Conservation (phyloP, 177 flowering plant species). For the Vitis hybrid region DNA sequence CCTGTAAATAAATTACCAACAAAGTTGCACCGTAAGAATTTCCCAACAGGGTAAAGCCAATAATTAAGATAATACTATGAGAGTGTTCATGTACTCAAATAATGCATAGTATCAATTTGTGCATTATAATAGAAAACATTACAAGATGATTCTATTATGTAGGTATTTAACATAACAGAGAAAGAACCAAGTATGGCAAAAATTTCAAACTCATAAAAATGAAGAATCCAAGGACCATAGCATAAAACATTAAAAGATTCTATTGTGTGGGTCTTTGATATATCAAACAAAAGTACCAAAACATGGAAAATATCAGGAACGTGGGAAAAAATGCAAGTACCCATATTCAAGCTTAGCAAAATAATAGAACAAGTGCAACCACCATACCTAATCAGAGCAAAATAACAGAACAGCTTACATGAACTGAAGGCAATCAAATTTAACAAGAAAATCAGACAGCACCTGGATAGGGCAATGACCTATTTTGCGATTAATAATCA, state of each 20-base stretch:
- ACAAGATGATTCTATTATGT: too few relatives aligned
- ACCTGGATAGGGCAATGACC: too few relatives aligned
- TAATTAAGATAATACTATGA: background rate
- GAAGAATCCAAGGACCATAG: too few relatives aligned
- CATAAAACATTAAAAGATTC: too few relatives aligned
- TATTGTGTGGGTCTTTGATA: background rate
- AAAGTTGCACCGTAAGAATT: conserved; percentile 2
- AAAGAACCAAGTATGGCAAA: too few relatives aligned
- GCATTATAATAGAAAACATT: too few relatives aligned
- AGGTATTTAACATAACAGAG: too few relatives aligned
- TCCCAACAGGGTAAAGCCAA: background rate
- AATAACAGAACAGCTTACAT: too few relatives aligned
- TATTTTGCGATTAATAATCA: too few relatives aligned
- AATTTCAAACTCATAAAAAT: too few relatives aligned
- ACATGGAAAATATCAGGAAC: background rate
- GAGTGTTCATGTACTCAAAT: background rate
- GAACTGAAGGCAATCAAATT: too few relatives aligned
- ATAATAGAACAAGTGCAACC: background rate
- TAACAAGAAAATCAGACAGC: too few relatives aligned
- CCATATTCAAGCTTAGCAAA: background rate
- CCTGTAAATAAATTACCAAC: conserved; percentile 42
- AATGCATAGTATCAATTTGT: background rate
- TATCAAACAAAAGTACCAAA: background rate
- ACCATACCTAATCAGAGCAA: background rate
- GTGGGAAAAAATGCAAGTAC: background rate